These are phyloP conservation scores for Guyanaporus albipodus DNA, from an alignment of 768 basidiomycete genomes.

Conservation along the genomic window DNA sequence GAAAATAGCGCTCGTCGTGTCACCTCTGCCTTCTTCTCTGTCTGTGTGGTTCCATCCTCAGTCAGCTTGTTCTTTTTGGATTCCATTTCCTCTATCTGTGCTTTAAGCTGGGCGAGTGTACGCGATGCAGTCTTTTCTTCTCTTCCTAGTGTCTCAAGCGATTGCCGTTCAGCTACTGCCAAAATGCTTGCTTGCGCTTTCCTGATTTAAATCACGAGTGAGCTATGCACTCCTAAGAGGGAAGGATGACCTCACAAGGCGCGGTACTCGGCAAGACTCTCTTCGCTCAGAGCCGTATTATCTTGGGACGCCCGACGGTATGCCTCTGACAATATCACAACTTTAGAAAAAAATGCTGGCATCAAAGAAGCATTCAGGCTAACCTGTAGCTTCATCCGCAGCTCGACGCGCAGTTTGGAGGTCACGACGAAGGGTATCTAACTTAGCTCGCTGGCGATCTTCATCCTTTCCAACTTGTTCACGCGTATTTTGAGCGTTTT, in stretches of 20 bases:
- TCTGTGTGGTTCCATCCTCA: slow-evolving; percentile 50
- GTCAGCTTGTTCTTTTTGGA: slow-evolving; percentile 52
- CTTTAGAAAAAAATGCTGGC: neutral
- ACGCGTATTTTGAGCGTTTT: slow-evolving; percentile 59
- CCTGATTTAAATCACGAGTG: slow-evolving; percentile 36
- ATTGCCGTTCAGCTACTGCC: slow-evolving; percentile 84
- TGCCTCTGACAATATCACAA: slow-evolving; percentile 49
- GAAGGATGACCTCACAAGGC: slow-evolving; percentile 15
- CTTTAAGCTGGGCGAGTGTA: slow-evolving; percentile 58
- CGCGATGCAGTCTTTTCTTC: slow-evolving; percentile 76
- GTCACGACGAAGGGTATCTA: slow-evolving; percentile 59
- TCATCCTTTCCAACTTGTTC: slow-evolving; percentile 64
- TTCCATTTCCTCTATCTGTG: slow-evolving; percentile 63
- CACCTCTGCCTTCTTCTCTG: slow-evolving; percentile 57
- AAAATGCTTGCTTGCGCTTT: slow-evolving; percentile 76
- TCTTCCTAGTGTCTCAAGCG: slow-evolving; percentile 72
- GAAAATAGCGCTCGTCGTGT: too few relatives aligned
- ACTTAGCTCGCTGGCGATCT: slow-evolving; percentile 46
- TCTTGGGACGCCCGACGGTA: slow-evolving; percentile 67
- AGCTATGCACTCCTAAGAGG: neutral
- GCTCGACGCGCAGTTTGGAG: slow-evolving; percentile 59
- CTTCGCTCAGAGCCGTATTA: slow-evolving; percentile 76
- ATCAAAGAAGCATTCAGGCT: slow-evolving; percentile 11
- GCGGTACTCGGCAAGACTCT: slow-evolving; percentile 80
- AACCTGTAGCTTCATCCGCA: slow-evolving; percentile 79